Percentiles rank a stretch among this genome's conserved stretches.
Evolutionary conservation across 192 early-diverging fungal genomes (phyloP).

Genomic region (Backusella psychrophila): DNA sequence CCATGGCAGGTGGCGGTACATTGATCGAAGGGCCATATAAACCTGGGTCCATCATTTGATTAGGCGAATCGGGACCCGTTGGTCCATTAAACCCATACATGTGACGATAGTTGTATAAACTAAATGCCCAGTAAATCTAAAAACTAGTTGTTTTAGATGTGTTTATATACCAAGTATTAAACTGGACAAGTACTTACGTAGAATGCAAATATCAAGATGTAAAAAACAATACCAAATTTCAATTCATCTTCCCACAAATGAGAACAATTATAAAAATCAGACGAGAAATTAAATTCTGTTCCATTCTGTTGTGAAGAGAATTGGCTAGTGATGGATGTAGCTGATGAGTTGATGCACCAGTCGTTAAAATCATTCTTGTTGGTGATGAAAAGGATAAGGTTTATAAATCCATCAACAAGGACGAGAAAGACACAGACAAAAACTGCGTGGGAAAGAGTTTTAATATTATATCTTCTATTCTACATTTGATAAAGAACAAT

Average conservation of each 20-base stretch:
- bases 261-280: constrained; percentile 37
- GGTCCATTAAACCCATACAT: not conserved
- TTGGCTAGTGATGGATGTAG: not conserved
- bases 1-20: not conserved
- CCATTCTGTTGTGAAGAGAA: not conserved
- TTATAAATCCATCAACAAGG: constrained; percentile 28
- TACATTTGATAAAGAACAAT: not conserved
- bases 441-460: constrained; percentile 17
- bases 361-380: not conserved
- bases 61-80: not conserved
- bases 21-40: not conserved
- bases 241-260: constrained; percentile 36
- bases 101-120: not conserved
- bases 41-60: not conserved
- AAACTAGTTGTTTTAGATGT: not conserved
- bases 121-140: constrained; percentile 13
- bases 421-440: constrained; percentile 25
- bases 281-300: constrained; percentile 22
- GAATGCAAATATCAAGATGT: constrained; percentile 27
- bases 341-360: constrained; percentile 10
- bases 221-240: constrained; percentile 32
- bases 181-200: constrained; percentile 21
- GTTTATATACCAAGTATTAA: not conserved
- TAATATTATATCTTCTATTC: constrained; percentile 19
- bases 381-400: constrained; percentile 32